Evolutionary conservation across 1,284 basidiomycete genomes (phyloP).

Genomic region (Rhodotorula glutinis): DNA sequence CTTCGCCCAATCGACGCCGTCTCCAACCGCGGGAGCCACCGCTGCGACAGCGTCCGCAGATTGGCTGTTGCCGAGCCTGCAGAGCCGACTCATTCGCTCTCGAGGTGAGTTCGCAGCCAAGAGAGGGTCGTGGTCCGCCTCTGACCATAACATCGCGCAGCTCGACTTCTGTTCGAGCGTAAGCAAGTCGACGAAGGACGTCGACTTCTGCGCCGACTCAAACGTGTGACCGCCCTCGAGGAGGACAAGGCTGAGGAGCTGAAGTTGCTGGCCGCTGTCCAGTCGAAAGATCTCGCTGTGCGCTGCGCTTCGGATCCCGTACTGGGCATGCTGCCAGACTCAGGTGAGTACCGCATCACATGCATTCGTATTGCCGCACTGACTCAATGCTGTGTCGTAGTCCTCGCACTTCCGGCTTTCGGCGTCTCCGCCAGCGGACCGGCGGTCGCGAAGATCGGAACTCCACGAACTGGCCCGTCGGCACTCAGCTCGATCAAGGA

Average conservation of each 20-base stretch:
- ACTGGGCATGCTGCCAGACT: constrained; percentile 49
- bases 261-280: constrained; percentile 54
- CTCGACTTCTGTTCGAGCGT: constrained; percentile 9
- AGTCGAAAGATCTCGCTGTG: constrained; percentile 41
- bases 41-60: constrained; percentile 50
- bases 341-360: constrained; percentile 27
- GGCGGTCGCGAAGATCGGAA: constrained; percentile 16
- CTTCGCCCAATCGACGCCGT: constrained; percentile 21
- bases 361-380: rapidly evolving
- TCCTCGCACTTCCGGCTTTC: constrained; percentile 37
- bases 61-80: constrained; percentile 62
- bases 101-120: constrained; percentile 57
- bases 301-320: constrained; percentile 41
- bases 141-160: background rate
- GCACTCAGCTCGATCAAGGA: constrained; percentile 32
- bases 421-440: constrained; percentile 7
- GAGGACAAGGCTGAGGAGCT: constrained; percentile 58
- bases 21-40: constrained; percentile 50
- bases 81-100: constrained; percentile 66
- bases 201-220: constrained; percentile 16
- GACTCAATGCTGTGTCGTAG: constrained; percentile 8
- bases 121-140: background rate
- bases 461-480: constrained; percentile 26
- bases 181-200: constrained; percentile 12
- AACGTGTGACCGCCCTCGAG: constrained; percentile 44